Base-by-base conservation (phyloP, 495 filamentous ascomycete genomes). In the Neurospora sp. region DNA sequence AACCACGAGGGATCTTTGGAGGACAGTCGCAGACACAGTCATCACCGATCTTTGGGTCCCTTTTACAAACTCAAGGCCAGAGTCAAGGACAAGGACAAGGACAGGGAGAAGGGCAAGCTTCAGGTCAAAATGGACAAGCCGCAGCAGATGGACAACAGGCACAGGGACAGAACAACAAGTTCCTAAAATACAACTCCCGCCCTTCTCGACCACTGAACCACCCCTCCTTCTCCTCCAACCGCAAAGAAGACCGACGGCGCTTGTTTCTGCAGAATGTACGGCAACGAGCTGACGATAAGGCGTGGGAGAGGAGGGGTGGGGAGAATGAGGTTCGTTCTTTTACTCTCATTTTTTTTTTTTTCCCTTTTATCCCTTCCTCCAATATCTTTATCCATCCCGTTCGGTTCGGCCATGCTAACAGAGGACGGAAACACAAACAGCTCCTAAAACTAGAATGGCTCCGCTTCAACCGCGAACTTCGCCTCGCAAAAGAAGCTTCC, bases 221-320 rank as follows among this genome's bases (percentile, higher is more conserved):
- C 31, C 54, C 54, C 28, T 66, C 54, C 4, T 66, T 66, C 24
- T 66, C 54, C 6, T 66, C 54, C 54, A 66, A 66, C 28, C 24
- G 31, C 13, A 66, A 66, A 66, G 87, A 91, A 71, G 81, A 84
- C 69, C 81, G 90, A 73, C 84, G 91, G 43, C 84, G 86, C 10
- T 76, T 92, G 71, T 99, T 96, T 76, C 82, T 98, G 38, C 89
- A 91, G 76, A 92, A 90, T 70, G 90, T 97, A n/a, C 85, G 89
- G 77, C 88, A 90, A 74, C 86, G 88, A 43, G 84, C 90, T 4
- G 92, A 97, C 9, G 89, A 93, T 17, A 85, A 81, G 77, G 77
- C 86, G 80, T 89, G 90, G 88, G 80, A 90, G 81, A 73, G 88
- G 80, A 84, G 93, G 83, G 88, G 89, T 45, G 84, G 93, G 2